Evolutionary conservation across 768 basidiomycete species (phyloP).

Genomic region (Kondoa malvinella): DNA sequence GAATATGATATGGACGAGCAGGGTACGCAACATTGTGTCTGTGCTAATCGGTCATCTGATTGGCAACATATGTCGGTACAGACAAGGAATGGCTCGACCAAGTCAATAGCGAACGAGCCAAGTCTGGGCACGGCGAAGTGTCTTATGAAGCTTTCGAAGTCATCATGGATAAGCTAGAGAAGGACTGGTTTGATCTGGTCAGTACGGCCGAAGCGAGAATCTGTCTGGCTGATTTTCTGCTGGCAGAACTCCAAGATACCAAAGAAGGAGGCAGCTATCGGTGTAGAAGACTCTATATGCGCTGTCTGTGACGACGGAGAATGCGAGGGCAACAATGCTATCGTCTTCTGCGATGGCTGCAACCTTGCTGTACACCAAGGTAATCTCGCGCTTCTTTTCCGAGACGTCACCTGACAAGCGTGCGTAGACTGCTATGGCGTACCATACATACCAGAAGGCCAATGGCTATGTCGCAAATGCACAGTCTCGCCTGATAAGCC

Average conservation of each 20-base stretch:
- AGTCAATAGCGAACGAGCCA: conserved; percentile 57
- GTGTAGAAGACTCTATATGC: conserved; percentile 89
- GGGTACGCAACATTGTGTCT: conserved; percentile 39
- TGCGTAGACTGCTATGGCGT: conserved; percentile 86
- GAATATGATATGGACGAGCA: conserved; percentile 99
- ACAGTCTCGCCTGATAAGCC: conserved; percentile 93
- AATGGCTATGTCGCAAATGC: conserved; percentile 97
- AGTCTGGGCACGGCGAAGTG: conserved; percentile 53
- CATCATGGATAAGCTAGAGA: conserved; percentile 92
- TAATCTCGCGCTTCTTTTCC: conserved; percentile 30
- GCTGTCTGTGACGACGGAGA: conserved; percentile 96
- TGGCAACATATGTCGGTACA: conserved; percentile 29
- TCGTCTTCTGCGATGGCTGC: conserved; percentile 98
- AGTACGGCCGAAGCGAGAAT: conserved; percentile 14
- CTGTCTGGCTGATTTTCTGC: not conserved
- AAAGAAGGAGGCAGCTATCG: conserved; percentile 67
- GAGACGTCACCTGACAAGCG: not conserved
- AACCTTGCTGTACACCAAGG: conserved; percentile 99
- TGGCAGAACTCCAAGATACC: conserved; percentile 48
- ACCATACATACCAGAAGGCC: conserved; percentile 96
- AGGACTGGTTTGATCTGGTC: conserved; percentile 96
- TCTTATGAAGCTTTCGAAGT: conserved; percentile 82
- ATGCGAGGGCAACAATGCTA: conserved; percentile 95
- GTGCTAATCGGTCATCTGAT: not conserved
- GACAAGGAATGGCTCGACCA: conserved; percentile 89